Percentiles rank a stretch among this genome's conserved stretches.
phyloP scores from a whole-genome alignment of 1,139 yeast species.

The Eremothecium cymbalariae region DNA sequence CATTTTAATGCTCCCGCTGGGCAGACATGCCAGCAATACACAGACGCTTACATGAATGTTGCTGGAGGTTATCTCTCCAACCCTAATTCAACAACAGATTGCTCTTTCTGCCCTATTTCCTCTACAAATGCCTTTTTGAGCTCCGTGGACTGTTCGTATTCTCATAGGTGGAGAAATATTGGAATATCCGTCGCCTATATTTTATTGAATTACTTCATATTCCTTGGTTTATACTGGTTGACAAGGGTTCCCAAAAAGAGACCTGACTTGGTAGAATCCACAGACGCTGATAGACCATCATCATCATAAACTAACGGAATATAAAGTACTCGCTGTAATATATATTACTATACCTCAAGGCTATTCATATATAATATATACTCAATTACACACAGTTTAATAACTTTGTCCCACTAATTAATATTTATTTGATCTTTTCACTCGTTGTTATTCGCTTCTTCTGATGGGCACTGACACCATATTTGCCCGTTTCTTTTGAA shows the following conservation, averaged over 20 bases:
- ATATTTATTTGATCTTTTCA: no score
- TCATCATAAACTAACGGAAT: no score
- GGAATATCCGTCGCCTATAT: slow-evolving; percentile 44
- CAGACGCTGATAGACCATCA: no score
- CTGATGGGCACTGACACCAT: no score
- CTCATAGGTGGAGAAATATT: slow-evolving; percentile 59
- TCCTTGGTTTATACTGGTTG: slow-evolving; percentile 56
- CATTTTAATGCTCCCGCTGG: slow-evolving; percentile 41
- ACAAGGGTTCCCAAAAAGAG: slow-evolving; percentile 58
- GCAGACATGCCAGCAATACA: slow-evolving; percentile 46
- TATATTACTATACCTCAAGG: no score
- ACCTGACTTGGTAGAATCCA: no score
- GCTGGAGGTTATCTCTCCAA: slow-evolving; percentile 53
- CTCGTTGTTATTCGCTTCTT: no score
- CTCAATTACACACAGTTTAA: no score
- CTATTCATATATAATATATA: slow-evolving; percentile 4
- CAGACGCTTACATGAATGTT: slow-evolving; percentile 37
- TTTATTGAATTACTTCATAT: slow-evolving; percentile 31
- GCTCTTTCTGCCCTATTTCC: slow-evolving; percentile 45
- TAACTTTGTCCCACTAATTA: no score
- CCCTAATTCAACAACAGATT: slow-evolving; percentile 37
- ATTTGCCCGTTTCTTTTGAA: no score
- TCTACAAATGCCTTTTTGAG: slow-evolving; percentile 46
- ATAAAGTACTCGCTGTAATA: no score
- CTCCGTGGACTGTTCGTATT: slow-evolving; percentile 37